Evolutionary conservation across 345 rosid genomes (phyloP).

Genomic region (Gossypium anomalum): DNA sequence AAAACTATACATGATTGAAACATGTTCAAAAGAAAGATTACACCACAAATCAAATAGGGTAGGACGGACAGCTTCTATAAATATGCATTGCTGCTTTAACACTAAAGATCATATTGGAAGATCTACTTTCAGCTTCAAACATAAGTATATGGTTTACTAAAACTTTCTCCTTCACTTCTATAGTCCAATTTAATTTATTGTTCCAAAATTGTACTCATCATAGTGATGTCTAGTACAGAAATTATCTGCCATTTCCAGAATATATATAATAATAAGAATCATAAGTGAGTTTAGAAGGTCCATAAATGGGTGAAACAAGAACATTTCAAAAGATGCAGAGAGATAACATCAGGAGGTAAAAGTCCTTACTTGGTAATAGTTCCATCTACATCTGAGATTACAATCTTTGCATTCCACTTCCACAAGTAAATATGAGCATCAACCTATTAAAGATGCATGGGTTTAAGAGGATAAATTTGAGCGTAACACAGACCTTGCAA

Average conservation of each 20-base stretch:
- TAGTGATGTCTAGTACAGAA: background rate
- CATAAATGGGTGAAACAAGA: background rate
- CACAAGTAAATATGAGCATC: constrained; percentile 90
- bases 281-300: constrained; percentile 10
- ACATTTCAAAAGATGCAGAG: background rate
- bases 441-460: constrained; percentile 41
- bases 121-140: background rate
- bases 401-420: constrained; percentile 92
- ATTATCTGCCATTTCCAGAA: constrained; percentile 6
- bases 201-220: background rate
- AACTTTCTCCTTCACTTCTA: background rate
- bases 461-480: constrained; percentile 10
- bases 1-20: background rate
- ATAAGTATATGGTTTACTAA: background rate
- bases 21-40: background rate
- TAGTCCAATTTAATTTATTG: background rate
- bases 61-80: background rate
- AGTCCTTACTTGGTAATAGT: constrained; percentile 77
- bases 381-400: constrained; percentile 94
- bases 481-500: background rate
- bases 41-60: background rate
- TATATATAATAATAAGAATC: background rate
- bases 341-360: background rate
- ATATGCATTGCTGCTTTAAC: constrained; percentile 11
- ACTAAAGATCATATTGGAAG: background rate